Evolutionary conservation across 495 filamentous ascomycete genomes (phyloP).

Genomic region (Xylaria palmicola): DNA sequence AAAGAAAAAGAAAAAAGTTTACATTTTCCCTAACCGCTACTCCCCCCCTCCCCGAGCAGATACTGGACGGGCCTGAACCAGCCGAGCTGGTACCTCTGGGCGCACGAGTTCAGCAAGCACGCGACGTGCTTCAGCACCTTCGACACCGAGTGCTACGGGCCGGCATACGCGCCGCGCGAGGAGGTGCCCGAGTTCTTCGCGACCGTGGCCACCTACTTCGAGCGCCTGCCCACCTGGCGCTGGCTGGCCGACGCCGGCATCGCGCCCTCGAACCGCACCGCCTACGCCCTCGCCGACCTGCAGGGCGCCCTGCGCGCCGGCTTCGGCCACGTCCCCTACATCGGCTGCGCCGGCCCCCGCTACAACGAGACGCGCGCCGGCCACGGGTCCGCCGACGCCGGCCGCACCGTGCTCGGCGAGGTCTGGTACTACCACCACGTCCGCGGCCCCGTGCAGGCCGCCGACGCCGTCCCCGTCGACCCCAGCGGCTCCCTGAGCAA

Average conservation of each 20-base stretch:
- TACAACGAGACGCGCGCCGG: conserved; percentile 51
- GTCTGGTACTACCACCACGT: conserved; percentile 54
- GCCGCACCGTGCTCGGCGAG: conserved; percentile 45
- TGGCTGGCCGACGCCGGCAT: conserved; percentile 41
- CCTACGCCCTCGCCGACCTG: conserved; percentile 40
- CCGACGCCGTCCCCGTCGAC: conserved; percentile 38
- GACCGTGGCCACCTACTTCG: conserved; percentile 40
- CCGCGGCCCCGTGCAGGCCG: conserved; percentile 44
- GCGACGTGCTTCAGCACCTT: conserved; percentile 56
- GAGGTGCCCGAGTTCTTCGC: conserved; percentile 52
- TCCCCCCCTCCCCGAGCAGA: conserved; percentile 9
- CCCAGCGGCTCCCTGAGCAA: conserved; percentile 35
- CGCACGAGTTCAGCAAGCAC: conserved; percentile 57
- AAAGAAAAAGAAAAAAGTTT: neutral
- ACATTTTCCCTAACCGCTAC: neutral
- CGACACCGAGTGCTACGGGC: conserved; percentile 50
- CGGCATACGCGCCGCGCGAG: conserved; percentile 35
- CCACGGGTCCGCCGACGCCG: conserved; percentile 41
- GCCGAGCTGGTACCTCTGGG: conserved; percentile 51
- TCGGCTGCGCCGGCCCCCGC: conserved; percentile 47
- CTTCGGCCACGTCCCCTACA: conserved; percentile 45
- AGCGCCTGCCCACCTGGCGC: conserved; percentile 42
- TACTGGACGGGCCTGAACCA: conserved; percentile 46
- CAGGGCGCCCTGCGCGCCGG: conserved; percentile 33
- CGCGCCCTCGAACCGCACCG: conserved; percentile 36